These are phyloP conservation scores for Solanum hybrid DNA, from an alignment of 305 asterid genomes.

Conservation along the genomic window DNA sequence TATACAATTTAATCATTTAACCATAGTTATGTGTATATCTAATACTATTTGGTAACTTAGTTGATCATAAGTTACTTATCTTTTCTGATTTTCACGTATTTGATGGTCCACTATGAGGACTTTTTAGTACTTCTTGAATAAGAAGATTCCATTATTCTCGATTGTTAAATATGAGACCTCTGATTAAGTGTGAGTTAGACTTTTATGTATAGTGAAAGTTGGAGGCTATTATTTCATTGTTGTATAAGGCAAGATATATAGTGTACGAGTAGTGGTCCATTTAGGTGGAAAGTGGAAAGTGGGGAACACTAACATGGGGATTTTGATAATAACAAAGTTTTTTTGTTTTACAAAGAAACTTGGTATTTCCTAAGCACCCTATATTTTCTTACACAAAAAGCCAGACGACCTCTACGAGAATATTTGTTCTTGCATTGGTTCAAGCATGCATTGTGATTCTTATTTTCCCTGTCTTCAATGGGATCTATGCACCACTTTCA, in stretches of 20 bases:
- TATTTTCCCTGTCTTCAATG: background rate
- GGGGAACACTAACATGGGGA: background rate
- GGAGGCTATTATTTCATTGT: background rate
- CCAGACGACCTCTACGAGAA: slow-evolving; percentile 1
- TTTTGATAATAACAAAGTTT: background rate
- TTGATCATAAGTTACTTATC: background rate
- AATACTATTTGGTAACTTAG: background rate
- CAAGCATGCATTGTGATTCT: background rate
- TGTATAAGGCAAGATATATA: background rate
- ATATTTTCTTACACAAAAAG: background rate
- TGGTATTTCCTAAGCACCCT: background rate
- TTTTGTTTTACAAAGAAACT: background rate
- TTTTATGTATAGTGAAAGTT: background rate
- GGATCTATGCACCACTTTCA: background rate
- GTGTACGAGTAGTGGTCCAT: background rate
- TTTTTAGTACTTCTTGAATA: background rate
- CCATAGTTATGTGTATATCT: background rate
- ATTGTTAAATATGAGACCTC: fast-evolving
- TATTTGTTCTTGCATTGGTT: slow-evolving; percentile 5
- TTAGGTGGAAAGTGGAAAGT: background rate
- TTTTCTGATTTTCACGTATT: background rate
- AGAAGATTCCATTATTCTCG: background rate
- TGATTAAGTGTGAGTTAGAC: background rate
- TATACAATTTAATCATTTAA: background rate
- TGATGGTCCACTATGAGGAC: background rate